phyloP scores from a whole-genome alignment of 345 rosid genomes.

The Moricandia arvensis region DNA sequence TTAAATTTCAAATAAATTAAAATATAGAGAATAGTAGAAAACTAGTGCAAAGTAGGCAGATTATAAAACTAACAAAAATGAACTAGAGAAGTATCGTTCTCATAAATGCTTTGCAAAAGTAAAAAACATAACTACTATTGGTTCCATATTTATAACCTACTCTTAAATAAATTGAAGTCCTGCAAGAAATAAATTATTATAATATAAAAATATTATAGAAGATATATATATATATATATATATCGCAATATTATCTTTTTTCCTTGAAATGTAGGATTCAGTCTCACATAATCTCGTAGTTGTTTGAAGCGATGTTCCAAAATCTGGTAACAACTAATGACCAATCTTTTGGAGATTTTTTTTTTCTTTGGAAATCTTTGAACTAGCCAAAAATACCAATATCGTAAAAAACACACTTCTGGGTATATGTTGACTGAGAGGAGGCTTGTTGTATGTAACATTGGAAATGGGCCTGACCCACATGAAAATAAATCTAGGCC shows the following conservation, averaged over 20 bases:
- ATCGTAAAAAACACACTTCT: too few species aligned
- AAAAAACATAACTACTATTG: not conserved
- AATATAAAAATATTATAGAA: not conserved
- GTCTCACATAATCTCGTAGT: not conserved
- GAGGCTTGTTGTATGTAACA: too few species aligned
- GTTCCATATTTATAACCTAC: not conserved
- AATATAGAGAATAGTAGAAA: not conserved
- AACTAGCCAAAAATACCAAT: too few species aligned
- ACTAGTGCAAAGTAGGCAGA: not conserved
- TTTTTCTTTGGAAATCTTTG: too few species aligned
- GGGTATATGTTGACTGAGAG: too few species aligned
- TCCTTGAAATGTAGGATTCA: too few species aligned
- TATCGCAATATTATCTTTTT: too few species aligned
- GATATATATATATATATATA: not conserved
- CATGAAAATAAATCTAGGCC: too few species aligned
- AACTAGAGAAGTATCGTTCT: not conserved
- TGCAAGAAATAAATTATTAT: not conserved
- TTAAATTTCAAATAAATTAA: not conserved
- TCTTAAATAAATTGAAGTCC: not conserved
- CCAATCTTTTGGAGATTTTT: not conserved
- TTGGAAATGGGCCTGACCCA: too few species aligned
- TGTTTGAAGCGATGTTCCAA: not conserved
- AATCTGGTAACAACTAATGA: not conserved
- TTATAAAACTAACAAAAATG: not conserved
- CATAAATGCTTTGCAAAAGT: not conserved